Evolutionary conservation across 331 rosid species (phyloP).

Genomic region (Acacia concinna): DNA sequence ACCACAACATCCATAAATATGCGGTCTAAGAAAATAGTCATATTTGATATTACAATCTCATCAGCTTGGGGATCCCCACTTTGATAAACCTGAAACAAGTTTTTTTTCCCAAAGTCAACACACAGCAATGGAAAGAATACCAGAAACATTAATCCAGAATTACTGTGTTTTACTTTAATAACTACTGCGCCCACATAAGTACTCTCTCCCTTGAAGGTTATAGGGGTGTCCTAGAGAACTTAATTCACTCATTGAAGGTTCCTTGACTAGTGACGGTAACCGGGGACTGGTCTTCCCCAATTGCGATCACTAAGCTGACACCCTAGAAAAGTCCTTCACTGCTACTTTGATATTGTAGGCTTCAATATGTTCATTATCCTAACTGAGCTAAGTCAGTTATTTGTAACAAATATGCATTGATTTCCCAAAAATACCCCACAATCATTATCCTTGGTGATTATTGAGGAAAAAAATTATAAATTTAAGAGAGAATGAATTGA

Average conservation of each 20-base stretch:
- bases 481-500: too few relatives aligned
- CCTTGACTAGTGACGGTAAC: too few relatives aligned
- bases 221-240: too few relatives aligned
- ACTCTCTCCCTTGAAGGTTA: too few relatives aligned
- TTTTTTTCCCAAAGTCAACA: neutral
- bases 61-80: slow-evolving; percentile 81
- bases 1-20: slow-evolving; percentile 82
- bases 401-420: neutral
- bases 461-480: too few relatives aligned
- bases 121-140: neutral
- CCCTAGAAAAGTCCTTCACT: too few relatives aligned
- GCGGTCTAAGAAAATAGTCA: slow-evolving; percentile 76
- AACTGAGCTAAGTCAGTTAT: too few relatives aligned
- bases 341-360: neutral
- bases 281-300: neutral
- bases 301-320: too few relatives aligned
- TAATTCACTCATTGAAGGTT: neutral
- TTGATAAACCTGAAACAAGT: slow-evolving; percentile 57
- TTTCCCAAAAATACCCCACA: too few relatives aligned
- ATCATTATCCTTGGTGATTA: neutral
- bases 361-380: neutral
- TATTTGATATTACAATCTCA: slow-evolving; percentile 73
- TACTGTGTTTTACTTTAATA: neutral
- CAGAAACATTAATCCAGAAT: neutral
- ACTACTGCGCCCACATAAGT: neutral